These are phyloP conservation scores for Hordeum pubiflorum DNA, from an alignment of 202 grass and related monocot species.

Conservation along the genomic window DNA sequence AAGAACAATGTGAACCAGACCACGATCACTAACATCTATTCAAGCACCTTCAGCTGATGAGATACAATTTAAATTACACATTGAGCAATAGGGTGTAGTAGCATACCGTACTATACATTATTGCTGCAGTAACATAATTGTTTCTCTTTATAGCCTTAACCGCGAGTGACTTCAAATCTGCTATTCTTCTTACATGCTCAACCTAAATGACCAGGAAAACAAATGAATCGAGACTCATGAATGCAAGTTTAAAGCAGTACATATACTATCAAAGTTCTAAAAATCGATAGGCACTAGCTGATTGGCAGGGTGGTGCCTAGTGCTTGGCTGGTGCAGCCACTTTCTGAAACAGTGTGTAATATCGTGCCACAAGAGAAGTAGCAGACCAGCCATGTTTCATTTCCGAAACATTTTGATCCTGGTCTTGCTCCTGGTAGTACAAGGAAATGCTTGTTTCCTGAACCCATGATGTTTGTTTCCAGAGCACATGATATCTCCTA, in stretches of 20 bases:
- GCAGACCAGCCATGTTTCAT: too few relatives aligned
- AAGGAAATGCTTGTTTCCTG: too few relatives aligned
- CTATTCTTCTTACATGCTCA: background rate
- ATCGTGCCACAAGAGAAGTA: too few relatives aligned
- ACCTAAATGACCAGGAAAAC: background rate
- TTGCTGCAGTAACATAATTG: too few relatives aligned
- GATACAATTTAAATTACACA: background rate
- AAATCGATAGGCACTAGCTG: background rate
- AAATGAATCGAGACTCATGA: background rate
- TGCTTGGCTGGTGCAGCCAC: background rate
- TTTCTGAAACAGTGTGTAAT: too few relatives aligned
- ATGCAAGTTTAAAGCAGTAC: background rate
- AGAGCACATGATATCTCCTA: too few relatives aligned
- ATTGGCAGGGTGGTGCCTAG: background rate
- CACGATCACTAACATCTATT: background rate
- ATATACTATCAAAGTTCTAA: background rate
- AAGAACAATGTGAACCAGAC: background rate
- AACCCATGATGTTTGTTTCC: too few relatives aligned
- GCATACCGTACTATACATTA: too few relatives aligned
- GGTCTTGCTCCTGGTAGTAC: too few relatives aligned
- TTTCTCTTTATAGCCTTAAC: too few relatives aligned
- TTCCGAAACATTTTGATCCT: too few relatives aligned
- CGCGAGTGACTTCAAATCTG: background rate
- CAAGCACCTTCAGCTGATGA: background rate
- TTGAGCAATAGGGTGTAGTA: too few relatives aligned